Evolutionary conservation across 2,329 filamentous ascomycete species (phyloP), one percentile per base, ranked within the genome.

Genomic region (Penicillium freii): DNA sequence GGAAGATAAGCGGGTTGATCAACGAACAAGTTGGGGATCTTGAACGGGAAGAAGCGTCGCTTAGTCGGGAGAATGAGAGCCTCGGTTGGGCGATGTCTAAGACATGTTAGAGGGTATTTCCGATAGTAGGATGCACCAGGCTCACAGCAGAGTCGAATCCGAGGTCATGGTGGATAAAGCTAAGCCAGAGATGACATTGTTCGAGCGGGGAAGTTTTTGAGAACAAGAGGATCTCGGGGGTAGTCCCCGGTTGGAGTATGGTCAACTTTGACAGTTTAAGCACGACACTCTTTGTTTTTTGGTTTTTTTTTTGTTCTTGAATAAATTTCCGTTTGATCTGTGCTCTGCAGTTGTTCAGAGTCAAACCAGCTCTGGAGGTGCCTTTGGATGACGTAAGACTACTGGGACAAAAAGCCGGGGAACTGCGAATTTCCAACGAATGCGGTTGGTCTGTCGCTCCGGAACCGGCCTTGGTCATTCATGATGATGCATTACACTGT

Each of bases 41-140:
- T 81, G 60, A 87, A 82, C 46, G 84, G 84, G 71, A 88, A 91
- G 71, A 88, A 88, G 64, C 83, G 87, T 69, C 86, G 84, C 60
- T 82, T 82, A 48, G 76, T 79, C 57, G 80, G 78, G 52, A 84
- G 81, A 61, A 91, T 81, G 61, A 91, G 78, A 67, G 80, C 78
- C 63, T 90, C 85, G 61, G 87, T 89, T 57, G 85, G 83, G 75
- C 84, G 82, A 72, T 83, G 82, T 70, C 87, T 90, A 68, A 52
- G 52, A 57, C 54, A 63, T 17, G 39, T 56, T 45, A 51, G 31
- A 51, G 4, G 8, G 8, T 38, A 17, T 9, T 43, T 27, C 15
- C 5, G 31, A 31, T 19, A 31, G 13, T 43, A 13, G 9, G 23
- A 23, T 44, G n/a, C 27, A 44, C 6, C 47, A 54, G 54, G 72